A percentile compares a stretch with the other conserved stretches of the same genome.
These are phyloP conservation scores for Pluteus cervinus DNA, from an alignment of 768 basidiomycete species.

Conservation along the genomic window DNA sequence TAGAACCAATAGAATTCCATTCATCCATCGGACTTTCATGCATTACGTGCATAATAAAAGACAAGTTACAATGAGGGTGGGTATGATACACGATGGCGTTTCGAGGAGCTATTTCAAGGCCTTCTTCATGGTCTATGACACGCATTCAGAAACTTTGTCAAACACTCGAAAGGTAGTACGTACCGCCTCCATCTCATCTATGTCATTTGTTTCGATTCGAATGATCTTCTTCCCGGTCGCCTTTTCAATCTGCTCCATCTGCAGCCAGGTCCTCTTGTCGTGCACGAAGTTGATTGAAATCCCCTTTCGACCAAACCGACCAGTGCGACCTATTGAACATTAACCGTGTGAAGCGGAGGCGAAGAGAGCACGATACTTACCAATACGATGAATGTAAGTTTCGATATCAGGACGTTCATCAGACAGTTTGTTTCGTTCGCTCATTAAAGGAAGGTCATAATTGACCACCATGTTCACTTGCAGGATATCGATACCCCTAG, in stretches of 20 bases:
- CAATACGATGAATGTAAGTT: slow-evolving; percentile 97
- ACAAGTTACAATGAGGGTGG: too few relatives aligned
- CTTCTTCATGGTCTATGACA: slow-evolving; percentile 71
- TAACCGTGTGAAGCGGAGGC: slow-evolving; percentile 1
- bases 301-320: slow-evolving; percentile 95
- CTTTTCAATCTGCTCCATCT: slow-evolving; percentile 88
- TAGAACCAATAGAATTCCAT: too few relatives aligned
- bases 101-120: slow-evolving; percentile 59
- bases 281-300: slow-evolving; percentile 98
- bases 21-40: too few relatives aligned
- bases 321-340: slow-evolving; percentile 73
- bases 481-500: slow-evolving; percentile 95
- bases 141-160: neutral
- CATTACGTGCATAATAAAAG: too few relatives aligned
- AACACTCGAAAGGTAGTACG: slow-evolving; percentile 16
- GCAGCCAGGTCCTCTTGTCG: slow-evolving; percentile 77
- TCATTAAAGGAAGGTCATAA: slow-evolving; percentile 89
- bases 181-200: slow-evolving; percentile 94
- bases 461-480: slow-evolving; percentile 99
- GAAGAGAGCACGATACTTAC: slow-evolving; percentile 35
- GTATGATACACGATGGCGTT: too few relatives aligned
- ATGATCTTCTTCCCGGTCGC: slow-evolving; percentile 73
- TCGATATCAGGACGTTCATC: slow-evolving; percentile 82
- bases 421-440: slow-evolving; percentile 48
- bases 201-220: slow-evolving; percentile 81